Base-by-base conservation (phyloP, 192 early-diverging fungal species). In the Mortierella alpina region DNA sequence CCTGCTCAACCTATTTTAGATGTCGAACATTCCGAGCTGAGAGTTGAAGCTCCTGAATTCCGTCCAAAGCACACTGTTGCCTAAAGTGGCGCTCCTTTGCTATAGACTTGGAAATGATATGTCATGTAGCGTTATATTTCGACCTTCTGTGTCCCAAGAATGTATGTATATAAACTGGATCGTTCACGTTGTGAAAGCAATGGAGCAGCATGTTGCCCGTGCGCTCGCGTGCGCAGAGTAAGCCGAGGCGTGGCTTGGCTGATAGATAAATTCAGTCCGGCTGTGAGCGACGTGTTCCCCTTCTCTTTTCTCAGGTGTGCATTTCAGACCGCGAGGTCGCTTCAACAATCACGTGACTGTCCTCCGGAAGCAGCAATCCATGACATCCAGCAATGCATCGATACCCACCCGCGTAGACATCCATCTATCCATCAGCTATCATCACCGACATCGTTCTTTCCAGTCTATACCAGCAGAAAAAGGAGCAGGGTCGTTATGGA, bases 31-130 rank as follows among this genome's bases (percentile, higher is more conserved):
- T 80, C 77, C 10, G 77, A 80, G 42, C 66, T 80, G 42, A 67
- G 66, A n/a, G 63, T 68, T 52, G 77, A 80, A 10, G 77, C 77
- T 10, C 77, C 77, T 17, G 77, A 72, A 55, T 80, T 80, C 66
- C 77, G 68, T 44, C 77, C 77, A 46, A 67, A 80, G 59, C 54
- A 64, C 39, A 8, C 51, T 0, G 68, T 67, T 39, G 68, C 57
- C 40, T 71, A 72, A 72, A 51, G 14, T 17, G 61, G 15, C 9
- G 4, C 2, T 2, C 31, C 31, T 31, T 1, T 31, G 31, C 31
- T 31, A 31, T 31, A 31, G 31, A 31, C 31, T 31, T 2, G 31
- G 31, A 31, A 31, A 31, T 31, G 31, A 31, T 31, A 31, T 31
- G 31, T 31, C 31, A 31, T 3, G 31, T 31, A 31, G 31, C 31